Conservation (phyloP, 768 basidiomycete genomes). For the Coprinopsis cinerea region DNA sequence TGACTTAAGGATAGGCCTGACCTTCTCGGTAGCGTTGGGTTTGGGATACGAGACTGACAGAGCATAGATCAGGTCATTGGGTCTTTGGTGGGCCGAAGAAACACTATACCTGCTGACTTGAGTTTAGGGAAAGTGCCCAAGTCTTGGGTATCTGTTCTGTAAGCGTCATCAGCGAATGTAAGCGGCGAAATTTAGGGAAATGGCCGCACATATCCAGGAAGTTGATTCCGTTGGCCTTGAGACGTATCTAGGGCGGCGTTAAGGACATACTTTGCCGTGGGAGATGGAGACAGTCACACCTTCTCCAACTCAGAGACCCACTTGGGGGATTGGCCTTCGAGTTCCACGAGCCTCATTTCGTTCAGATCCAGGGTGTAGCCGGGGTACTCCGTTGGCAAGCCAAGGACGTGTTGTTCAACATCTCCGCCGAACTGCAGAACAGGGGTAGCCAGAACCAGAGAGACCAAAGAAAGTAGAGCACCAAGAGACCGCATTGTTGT, state of each 20-base stretch:
- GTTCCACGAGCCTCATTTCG: conserved; percentile 68
- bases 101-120: conserved; percentile 32
- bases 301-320: conserved; percentile 92
- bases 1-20: conserved; percentile 54
- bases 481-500: conserved; percentile 45
- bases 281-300: conserved; percentile 30
- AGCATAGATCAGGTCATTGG: too few relatives aligned
- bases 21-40: conserved; percentile 55
- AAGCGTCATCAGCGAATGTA: conserved; percentile 7
- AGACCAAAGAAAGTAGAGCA: conserved; percentile 39
- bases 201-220: conserved; percentile 80
- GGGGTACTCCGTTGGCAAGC: conserved; percentile 30
- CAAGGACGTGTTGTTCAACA: conserved; percentile 35
- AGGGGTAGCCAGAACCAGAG: conserved; percentile 36
- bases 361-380: conserved; percentile 72
- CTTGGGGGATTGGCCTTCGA: conserved; percentile 62
- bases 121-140: conserved; percentile 39
- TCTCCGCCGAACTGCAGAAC: conserved; percentile 18
- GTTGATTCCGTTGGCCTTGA: conserved; percentile 69
- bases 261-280: conserved; percentile 11
- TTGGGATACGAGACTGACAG: conserved; percentile 46
- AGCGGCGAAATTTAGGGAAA: conserved; percentile 10
- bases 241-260: conserved; percentile 49
- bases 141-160: conserved; percentile 70
- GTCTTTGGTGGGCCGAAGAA: too few relatives aligned